These are phyloP conservation scores for Apiospora rasikravindrae DNA, from an alignment of 2,329 filamentous ascomycete species.

Conservation along the genomic window DNA sequence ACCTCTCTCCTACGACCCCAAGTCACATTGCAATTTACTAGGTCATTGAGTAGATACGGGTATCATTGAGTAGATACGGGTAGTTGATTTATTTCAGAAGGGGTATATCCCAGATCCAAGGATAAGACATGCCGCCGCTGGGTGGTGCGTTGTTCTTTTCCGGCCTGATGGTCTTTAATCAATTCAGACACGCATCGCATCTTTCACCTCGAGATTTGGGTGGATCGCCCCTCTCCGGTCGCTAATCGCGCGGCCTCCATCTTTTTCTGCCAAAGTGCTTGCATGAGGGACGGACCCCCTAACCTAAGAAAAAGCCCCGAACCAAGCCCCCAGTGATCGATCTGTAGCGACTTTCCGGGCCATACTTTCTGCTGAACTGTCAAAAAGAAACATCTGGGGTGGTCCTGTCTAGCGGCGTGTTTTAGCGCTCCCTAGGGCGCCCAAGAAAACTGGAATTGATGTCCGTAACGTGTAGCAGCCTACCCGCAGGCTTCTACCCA, in stretches of 20 bases:
- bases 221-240: background rate
- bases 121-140: background rate
- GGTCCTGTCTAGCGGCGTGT: background rate
- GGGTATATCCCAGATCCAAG: background rate
- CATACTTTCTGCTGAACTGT: constrained; percentile 10
- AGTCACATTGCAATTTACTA: background rate
- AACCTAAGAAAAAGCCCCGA: background rate
- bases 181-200: background rate
- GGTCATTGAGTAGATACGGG: background rate
- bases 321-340: background rate
- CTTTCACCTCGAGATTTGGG: background rate
- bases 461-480: background rate
- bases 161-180: background rate
- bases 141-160: background rate
- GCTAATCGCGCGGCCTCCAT: constrained; percentile 14
- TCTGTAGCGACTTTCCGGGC: background rate
- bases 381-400: constrained; percentile 9
- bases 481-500: background rate
- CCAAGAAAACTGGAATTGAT: background rate
- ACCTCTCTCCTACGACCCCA: background rate
- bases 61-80: too few relatives aligned
- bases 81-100: background rate
- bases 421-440: background rate
- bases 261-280: constrained; percentile 12
- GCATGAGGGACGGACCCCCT: background rate